Evolutionary conservation across 2,329 filamentous ascomycete species (phyloP).

Genomic region (Raffaelea arxii): DNA sequence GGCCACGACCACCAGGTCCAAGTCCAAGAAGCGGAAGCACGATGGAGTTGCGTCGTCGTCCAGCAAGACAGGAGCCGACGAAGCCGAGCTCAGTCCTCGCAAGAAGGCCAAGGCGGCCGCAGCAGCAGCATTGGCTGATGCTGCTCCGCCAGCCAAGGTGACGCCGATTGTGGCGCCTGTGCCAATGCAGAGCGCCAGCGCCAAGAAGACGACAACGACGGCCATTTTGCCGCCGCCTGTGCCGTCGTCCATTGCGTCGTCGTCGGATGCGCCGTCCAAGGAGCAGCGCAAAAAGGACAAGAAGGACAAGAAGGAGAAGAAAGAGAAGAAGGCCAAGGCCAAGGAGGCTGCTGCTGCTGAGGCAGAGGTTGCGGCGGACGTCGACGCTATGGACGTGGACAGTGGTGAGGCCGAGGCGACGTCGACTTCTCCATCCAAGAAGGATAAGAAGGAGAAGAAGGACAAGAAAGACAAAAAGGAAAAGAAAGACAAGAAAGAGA

Average conservation of each 20-base stretch:
- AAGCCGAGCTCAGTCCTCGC: constrained; percentile 15
- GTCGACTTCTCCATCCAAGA: neutral
- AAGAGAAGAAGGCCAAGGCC: constrained; percentile 4
- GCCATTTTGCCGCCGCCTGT: too few relatives aligned
- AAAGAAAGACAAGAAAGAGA: neutral
- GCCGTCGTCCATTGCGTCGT: too few relatives aligned
- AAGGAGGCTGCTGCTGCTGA: neutral
- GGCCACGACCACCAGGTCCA: constrained; percentile 9
- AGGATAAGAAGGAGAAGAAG: constrained; percentile 4
- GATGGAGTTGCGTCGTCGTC: constrained; percentile 14
- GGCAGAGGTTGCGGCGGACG: neutral
- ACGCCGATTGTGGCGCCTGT: constrained; percentile 12
- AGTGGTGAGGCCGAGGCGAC: neutral
- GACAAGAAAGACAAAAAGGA: constrained; percentile 1
- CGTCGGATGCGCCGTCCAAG: too few relatives aligned
- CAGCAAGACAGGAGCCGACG: constrained; percentile 9
- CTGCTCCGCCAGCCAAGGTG: constrained; percentile 9
- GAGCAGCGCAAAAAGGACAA: constrained; percentile 7
- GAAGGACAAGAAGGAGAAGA: constrained; percentile 2
- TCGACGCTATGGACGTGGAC: neutral
- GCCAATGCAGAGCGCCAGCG: neutral
- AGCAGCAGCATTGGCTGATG: neutral
- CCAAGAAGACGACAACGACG: constrained; percentile 1
- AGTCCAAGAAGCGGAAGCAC: constrained; percentile 29
- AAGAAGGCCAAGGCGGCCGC: constrained; percentile 20